Evolutionary conservation across 306 rosid genomes (phyloP), one percentile per base, ranked within the genome.

Genomic region (Medicago ruthenica): DNA sequence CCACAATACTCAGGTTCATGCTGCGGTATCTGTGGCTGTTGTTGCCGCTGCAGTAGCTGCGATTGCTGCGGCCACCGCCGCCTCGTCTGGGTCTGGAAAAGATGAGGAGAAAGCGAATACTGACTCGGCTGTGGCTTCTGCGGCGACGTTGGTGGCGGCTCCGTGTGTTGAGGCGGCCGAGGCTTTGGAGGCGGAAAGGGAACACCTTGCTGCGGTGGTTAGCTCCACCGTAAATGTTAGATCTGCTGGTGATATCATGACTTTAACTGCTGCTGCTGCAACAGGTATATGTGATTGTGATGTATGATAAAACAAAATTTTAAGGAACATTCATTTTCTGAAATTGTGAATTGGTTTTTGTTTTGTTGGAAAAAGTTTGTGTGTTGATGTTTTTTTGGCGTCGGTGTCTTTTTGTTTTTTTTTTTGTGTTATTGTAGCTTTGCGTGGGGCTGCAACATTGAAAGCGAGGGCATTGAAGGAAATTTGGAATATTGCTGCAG

Each of bases 151-250:
- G 40, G 98, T 96, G 0, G 99, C 99, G 0, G 96, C 99, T 3
- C 99, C 92, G 63, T 96, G 99, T 10, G 98, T 92, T 0, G 99
- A 96, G 85, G 92, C 91, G 0, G 99, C 99, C 0, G 99, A 96
- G 78, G 93, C 93, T 0, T 44, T 96, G 88, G 99, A 98, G 0
- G 99, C 97, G 0, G 98, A 96, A 53, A 88, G 97, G 0, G 98
- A 96, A 4, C 96, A 96, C 71, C 97, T 92, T 0, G 85, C 97
- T 0, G 63, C 96, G 1, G 96, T 92, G 14, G 89, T 96, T 8
- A 82, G 88, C 87, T 96, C 99, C 0, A 97, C 99, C 40, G 99
- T 96, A 22, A 96, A 90, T 21, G 96, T 96, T 10, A 86, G 96
- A 67, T 90, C 99, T 0, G 88, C 98, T 0, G 98, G 96, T 1